Conservation (phyloP, 495 filamentous ascomycete species). For the Lophiotrema nucula region DNA sequence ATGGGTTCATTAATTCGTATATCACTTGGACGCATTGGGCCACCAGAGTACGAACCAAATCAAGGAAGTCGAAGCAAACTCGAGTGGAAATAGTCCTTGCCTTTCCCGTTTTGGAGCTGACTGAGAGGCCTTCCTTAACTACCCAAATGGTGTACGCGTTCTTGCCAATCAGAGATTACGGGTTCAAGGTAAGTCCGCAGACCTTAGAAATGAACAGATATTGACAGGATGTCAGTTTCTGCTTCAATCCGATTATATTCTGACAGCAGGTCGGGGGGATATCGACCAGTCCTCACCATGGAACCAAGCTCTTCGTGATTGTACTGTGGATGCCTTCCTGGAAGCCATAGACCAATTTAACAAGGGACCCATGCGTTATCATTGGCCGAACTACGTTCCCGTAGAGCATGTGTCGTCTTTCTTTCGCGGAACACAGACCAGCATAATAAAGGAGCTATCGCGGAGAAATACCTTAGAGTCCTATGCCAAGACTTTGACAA, state of each 20-base stretch:
- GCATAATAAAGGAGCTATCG: background rate
- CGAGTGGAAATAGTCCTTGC: background rate
- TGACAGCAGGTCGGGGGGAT: constrained; percentile 3
- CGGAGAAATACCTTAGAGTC: background rate
- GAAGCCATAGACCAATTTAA: background rate
- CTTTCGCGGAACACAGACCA: background rate
- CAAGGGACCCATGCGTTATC: background rate
- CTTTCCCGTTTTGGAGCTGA: background rate
- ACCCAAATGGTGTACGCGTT: background rate
- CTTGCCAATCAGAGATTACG: constrained; percentile 1
- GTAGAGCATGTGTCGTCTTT: background rate
- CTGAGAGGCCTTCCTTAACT: background rate
- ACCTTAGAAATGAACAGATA: background rate
- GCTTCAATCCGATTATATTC: background rate
- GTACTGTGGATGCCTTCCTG: background rate
- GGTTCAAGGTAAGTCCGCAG: background rate
- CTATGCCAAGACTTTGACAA: background rate
- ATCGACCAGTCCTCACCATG: background rate
- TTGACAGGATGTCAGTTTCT: no score
- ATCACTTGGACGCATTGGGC: background rate
- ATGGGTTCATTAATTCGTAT: background rate
- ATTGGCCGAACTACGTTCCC: background rate
- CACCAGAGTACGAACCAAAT: background rate
- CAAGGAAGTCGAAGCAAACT: background rate
- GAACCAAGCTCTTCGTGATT: background rate